phyloP scores from a whole-genome alignment of 164 flowering plant genomes.

The Warburgia ugandensis region DNA sequence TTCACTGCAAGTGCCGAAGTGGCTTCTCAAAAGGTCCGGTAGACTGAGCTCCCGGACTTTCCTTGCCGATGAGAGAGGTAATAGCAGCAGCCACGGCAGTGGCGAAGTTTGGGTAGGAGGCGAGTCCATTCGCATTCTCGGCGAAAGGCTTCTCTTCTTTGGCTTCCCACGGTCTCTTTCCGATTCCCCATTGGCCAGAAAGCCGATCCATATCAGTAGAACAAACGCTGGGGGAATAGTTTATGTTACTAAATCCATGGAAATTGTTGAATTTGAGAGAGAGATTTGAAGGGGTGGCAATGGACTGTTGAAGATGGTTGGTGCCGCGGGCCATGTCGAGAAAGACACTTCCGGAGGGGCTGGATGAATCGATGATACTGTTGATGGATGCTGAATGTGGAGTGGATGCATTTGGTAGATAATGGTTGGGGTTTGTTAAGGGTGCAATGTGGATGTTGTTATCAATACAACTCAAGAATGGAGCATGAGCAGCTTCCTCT shows the following conservation, averaged over 20 bases:
- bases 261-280: slow-evolving; percentile 18
- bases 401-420: slow-evolving; percentile 7
- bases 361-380: slow-evolving; percentile 23
- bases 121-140: slow-evolving; percentile 39
- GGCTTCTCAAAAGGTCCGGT: background rate
- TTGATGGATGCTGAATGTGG: slow-evolving; percentile 11
- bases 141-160: slow-evolving; percentile 22
- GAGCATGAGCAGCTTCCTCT: slow-evolving; percentile 13
- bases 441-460: slow-evolving; percentile 5
- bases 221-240: background rate
- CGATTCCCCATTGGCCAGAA: slow-evolving; percentile 3
- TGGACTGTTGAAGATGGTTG: background rate
- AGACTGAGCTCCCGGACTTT: slow-evolving; percentile 15
- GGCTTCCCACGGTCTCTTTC: slow-evolving; percentile 10
- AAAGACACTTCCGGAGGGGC: slow-evolving; percentile 37
- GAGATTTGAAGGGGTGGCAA: slow-evolving; percentile 23
- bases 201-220: background rate
- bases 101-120: slow-evolving; percentile 63
- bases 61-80: slow-evolving; percentile 45
- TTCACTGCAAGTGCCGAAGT: background rate
- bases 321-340: slow-evolving; percentile 28
- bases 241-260: slow-evolving; percentile 10
- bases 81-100: slow-evolving; percentile 76
- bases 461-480: background rate
- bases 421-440: slow-evolving; percentile 6